Evolutionary conservation across 306 rosid genomes (phyloP), one percentile per base, ranked within the genome.

Genomic region (Fragaria vesca): DNA sequence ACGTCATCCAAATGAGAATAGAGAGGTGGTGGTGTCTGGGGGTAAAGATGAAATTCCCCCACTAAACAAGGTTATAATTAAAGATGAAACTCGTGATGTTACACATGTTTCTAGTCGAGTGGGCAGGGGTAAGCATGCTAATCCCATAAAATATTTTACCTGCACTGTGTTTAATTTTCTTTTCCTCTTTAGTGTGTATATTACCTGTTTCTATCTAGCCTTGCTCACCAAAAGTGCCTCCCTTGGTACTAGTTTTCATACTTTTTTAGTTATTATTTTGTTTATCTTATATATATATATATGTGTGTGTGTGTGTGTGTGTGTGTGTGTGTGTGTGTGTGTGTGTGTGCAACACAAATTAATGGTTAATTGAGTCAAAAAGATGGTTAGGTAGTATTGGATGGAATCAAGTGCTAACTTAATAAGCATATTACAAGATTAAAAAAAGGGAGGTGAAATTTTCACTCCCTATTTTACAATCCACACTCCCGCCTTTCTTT

Each of bases 91-190:
- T 73, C 84, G n/a, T 20, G 92, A 89, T 47, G 85, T 81, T 84
- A 77, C 77, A 79, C 81, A 74, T 80, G 75, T 79, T 76, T 74
- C 83, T 67, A 81, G 88, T 82, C 90, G 93, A 72, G 84, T 86
- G 5, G 89, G 97, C 81, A 85, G 85, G 76, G 94, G 98, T 94
- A 85, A 77, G 88, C 21, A 58, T 58, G 69, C 58, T 42, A 43
- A 74, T 72, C 12, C 4, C 51, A 5, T 52, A 26, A 54, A 18
- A 54, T 46, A 21, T 34, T 38, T 28, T 45, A 38, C 12, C 26
- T 62, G 36, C 26, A 12, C 16, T 34, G 3, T 34, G 3, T 21
- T 72, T 51, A 8, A 8, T 69, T 43, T 71, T 8, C 20, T 21
- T 69, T 30, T 8, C 8, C 47, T 72, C 63, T 20, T 51, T 36